These are phyloP conservation scores for Colletotrichum cordylinicola DNA, from an alignment of 2,329 filamentous ascomycete species.

Conservation along the genomic window DNA sequence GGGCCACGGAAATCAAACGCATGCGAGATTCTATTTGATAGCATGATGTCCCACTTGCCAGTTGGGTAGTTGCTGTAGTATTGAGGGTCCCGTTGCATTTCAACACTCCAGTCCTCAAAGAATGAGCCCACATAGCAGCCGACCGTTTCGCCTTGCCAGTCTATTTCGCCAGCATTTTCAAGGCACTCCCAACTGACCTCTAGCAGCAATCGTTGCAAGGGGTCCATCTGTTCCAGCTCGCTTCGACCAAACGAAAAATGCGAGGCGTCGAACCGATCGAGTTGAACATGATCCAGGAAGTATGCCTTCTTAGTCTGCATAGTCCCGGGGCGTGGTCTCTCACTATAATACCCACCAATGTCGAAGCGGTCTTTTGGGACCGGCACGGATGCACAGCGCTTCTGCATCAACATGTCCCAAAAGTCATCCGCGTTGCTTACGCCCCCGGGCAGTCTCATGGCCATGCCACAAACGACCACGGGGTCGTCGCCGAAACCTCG, in stretches of 20 bases:
- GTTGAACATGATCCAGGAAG: background rate
- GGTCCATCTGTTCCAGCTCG: conserved; percentile 26
- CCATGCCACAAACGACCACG: conserved; percentile 2
- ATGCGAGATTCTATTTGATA: conserved; percentile 28
- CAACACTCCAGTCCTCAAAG: conserved; percentile 26
- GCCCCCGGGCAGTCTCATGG: background rate
- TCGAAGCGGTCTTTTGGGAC: background rate
- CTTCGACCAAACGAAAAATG: background rate
- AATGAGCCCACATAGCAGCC: conserved; percentile 34
- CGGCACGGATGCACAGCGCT: background rate
- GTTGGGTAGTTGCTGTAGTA: background rate
- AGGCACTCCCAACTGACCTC: conserved; percentile 36
- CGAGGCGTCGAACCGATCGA: background rate
- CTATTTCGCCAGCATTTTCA: conserved; percentile 30
- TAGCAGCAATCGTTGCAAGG: conserved; percentile 33
- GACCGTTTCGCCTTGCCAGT: conserved; percentile 29
- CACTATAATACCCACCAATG: background rate
- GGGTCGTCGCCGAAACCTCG: background rate
- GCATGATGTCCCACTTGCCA: conserved; percentile 25
- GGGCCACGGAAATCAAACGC: conserved; percentile 7
- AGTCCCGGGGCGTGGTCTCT: background rate
- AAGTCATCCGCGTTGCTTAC: background rate
- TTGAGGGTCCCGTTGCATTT: conserved; percentile 18
- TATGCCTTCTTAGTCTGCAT: background rate
- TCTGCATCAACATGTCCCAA: background rate